These are phyloP conservation scores for Podaxis sp. DNA, from an alignment of 768 basidiomycete genomes.

Conservation along the genomic window DNA sequence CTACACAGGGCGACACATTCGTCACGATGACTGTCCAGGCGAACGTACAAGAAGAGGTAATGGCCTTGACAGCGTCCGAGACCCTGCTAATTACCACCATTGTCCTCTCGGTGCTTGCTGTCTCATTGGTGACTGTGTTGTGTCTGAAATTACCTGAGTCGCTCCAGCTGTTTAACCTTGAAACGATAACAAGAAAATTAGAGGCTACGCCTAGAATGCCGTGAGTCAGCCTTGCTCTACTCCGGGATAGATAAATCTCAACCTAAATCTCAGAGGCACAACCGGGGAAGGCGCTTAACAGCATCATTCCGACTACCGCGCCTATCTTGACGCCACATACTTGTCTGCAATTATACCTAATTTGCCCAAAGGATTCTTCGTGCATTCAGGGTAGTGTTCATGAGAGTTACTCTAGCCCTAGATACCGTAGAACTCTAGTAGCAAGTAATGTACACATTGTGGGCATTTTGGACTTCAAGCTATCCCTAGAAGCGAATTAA, in stretches of 20 bases:
- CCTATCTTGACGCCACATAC: too few species aligned
- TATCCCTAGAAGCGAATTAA: background rate
- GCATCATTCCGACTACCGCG: too few species aligned
- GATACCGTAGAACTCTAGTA: background rate
- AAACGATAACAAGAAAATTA: background rate
- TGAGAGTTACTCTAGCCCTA: too few species aligned
- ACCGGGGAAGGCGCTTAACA: too few species aligned
- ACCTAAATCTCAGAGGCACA: too few species aligned
- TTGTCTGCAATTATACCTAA: too few species aligned
- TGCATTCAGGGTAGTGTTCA: too few species aligned
- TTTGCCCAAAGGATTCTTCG: too few species aligned
- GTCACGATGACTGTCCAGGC: background rate
- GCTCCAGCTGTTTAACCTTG: background rate
- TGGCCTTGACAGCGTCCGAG: background rate
- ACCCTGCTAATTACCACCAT: background rate
- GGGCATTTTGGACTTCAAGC: background rate
- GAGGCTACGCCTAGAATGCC: background rate
- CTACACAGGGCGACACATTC: background rate
- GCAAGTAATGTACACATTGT: background rate
- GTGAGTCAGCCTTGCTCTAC: background rate
- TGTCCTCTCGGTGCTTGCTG: background rate
- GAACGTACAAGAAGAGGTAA: background rate
- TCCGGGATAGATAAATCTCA: background rate
- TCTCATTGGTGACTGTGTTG: background rate
- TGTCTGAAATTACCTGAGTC: background rate